These are phyloP conservation scores for Verbena officinalis DNA, from an alignment of 257 asterid species.

Conservation along the genomic window DNA sequence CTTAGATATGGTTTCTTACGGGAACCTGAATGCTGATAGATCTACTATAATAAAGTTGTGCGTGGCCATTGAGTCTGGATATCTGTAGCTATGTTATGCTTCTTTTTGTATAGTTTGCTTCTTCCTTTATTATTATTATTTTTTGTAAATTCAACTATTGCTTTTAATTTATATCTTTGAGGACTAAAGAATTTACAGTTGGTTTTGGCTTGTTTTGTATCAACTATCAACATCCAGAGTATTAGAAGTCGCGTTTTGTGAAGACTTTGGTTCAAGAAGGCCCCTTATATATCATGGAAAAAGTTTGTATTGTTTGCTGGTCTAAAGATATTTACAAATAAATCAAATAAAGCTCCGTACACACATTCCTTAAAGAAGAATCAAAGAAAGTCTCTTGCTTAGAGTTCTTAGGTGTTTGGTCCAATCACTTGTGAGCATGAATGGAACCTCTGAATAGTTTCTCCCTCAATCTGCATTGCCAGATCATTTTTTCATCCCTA, in stretches of 20 bases:
- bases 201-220: slow-evolving; percentile 13
- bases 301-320: background rate
- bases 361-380: background rate
- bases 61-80: background rate
- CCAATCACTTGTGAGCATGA: background rate
- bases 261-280: slow-evolving; percentile 1
- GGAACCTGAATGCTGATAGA: slow-evolving; percentile 25
- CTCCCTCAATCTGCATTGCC: background rate
- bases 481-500: background rate
- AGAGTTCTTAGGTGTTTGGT: background rate
- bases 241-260: background rate
- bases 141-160: background rate
- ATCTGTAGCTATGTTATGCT: slow-evolving; percentile 16
- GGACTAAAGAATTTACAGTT: background rate
- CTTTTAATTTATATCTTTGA: background rate
- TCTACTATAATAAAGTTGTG: slow-evolving; percentile 1
- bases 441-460: background rate
- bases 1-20: slow-evolving; percentile 21
- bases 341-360: background rate
- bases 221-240: background rate
- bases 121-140: background rate
- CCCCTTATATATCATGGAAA: background rate
- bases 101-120: background rate
- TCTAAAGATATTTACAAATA: background rate
- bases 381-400: background rate